phyloP scores from a whole-genome alignment of 331 rosid genomes.

The Pyracantha coccinea region DNA sequence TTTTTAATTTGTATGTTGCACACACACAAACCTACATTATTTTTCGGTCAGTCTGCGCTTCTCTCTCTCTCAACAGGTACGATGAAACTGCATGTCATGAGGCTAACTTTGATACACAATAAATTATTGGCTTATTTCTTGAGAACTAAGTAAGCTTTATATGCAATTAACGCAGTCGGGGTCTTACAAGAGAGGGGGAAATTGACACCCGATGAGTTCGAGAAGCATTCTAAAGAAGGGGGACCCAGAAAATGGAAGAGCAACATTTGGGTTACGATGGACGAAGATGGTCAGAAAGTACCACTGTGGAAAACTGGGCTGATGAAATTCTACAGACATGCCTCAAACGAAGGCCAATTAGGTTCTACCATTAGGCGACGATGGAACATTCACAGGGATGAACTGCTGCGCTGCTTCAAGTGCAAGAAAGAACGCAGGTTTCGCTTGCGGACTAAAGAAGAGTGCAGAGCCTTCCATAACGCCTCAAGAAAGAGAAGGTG shows the following conservation, averaged over 20 bases:
- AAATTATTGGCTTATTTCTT: background rate
- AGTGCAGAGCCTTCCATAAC: slow-evolving; percentile 26
- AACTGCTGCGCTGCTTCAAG: slow-evolving; percentile 22
- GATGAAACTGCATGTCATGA: background rate
- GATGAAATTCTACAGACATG: slow-evolving; percentile 28
- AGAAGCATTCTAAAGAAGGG: slow-evolving; percentile 28
- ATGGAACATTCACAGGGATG: slow-evolving; percentile 32
- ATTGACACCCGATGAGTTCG: slow-evolving; percentile 33
- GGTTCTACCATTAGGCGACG: background rate
- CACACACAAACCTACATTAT: background rate
- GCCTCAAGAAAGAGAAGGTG: slow-evolving; percentile 19
- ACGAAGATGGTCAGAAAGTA: slow-evolving; percentile 2
- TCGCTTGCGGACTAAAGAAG: slow-evolving; percentile 6
- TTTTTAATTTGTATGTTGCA: no score
- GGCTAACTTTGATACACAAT: background rate
- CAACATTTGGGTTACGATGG: slow-evolving; percentile 26
- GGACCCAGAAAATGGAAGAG: slow-evolving; percentile 27
- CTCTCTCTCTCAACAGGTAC: no score
- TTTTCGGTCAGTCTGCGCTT: no score
- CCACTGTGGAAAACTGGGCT: slow-evolving; percentile 21
- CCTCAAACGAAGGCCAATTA: slow-evolving; percentile 19
- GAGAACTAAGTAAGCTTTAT: background rate
- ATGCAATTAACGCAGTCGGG: background rate
- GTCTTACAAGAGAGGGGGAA: background rate
- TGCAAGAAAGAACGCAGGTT: slow-evolving; percentile 42